These are phyloP conservation scores for Davidsoniella australis DNA, from an alignment of 2,329 filamentous ascomycete species.

Conservation along the genomic window DNA sequence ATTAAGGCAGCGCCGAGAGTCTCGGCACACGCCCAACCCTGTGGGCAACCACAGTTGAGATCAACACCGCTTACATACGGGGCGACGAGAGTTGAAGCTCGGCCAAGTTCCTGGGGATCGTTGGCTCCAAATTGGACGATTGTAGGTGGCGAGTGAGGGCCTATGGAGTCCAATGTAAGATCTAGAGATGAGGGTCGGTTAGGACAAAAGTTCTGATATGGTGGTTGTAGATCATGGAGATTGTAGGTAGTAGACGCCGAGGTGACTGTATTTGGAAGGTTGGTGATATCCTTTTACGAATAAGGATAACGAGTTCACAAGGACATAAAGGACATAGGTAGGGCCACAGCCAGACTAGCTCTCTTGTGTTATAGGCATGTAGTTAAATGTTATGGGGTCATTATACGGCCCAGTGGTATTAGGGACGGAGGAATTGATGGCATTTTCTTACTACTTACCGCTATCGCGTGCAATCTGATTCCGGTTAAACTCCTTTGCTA, in stretches of 20 bases:
- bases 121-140: constrained; percentile 53
- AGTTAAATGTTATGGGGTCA: background rate
- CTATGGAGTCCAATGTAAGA: constrained; percentile 40
- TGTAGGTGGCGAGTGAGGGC: constrained; percentile 34
- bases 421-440: background rate
- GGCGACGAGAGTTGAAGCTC: constrained; percentile 43
- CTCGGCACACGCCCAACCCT: constrained; percentile 55
- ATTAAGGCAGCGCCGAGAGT: constrained; percentile 53
- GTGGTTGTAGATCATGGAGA: background rate
- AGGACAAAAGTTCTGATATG: no score
- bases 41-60: constrained; percentile 57
- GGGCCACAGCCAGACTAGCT: no score
- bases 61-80: constrained; percentile 49
- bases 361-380: no score
- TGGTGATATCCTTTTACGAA: no score
- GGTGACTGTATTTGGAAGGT: no score
- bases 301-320: no score
- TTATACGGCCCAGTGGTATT: background rate
- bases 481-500: constrained; percentile 52
- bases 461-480: constrained; percentile 41
- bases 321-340: no score
- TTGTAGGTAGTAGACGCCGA: background rate
- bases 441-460: constrained; percentile 23
- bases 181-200: constrained; percentile 24
- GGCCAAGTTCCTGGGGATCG: constrained; percentile 40